Conservation (phyloP, 208 protist genomes). For the Leptomonas pyrrhocoris region DNA sequence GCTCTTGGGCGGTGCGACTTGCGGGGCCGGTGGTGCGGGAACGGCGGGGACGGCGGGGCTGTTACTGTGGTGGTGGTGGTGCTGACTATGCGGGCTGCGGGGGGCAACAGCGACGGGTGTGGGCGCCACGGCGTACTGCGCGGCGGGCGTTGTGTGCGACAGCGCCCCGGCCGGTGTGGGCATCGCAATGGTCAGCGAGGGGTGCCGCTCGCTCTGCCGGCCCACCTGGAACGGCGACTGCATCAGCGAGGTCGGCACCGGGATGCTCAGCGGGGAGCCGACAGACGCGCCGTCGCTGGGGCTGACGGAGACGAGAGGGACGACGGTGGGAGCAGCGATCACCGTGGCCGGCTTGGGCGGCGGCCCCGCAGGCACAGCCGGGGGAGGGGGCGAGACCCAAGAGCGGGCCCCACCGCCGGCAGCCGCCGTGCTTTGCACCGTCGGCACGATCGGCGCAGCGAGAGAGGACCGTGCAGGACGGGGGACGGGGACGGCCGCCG, state of each 20-base stretch:
- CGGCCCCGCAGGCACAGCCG: neutral
- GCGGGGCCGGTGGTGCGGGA: constrained; percentile 9
- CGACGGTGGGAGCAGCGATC: neutral
- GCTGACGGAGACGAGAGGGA: neutral
- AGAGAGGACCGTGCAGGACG: too few species aligned
- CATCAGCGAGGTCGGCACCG: constrained; percentile 31
- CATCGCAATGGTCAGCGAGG: constrained; percentile 30
- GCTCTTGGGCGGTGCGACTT: neutral
- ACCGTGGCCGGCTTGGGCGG: neutral
- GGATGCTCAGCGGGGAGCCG: constrained; percentile 45
- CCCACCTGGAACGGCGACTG: constrained; percentile 29
- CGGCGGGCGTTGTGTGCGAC: constrained; percentile 19
- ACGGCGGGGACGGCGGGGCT: neutral
- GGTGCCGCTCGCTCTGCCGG: constrained; percentile 8
- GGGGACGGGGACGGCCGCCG: too few species aligned
- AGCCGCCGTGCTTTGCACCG: too few species aligned
- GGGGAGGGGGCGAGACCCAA: too few species aligned
- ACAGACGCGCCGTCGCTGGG: constrained; percentile 12
- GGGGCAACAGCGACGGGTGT: neutral
- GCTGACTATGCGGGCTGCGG: constrained; percentile 4
- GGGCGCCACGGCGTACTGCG: constrained; percentile 12
- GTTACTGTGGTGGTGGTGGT: neutral
- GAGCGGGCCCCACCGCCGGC: too few species aligned
- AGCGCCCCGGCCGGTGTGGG: constrained; percentile 35
- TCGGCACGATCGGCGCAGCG: too few species aligned